Evolutionary conservation across 2,329 filamentous ascomycete species (phyloP), one percentile per base, ranked within the genome.

Genomic region (Ceratocystis eucalypticola): DNA sequence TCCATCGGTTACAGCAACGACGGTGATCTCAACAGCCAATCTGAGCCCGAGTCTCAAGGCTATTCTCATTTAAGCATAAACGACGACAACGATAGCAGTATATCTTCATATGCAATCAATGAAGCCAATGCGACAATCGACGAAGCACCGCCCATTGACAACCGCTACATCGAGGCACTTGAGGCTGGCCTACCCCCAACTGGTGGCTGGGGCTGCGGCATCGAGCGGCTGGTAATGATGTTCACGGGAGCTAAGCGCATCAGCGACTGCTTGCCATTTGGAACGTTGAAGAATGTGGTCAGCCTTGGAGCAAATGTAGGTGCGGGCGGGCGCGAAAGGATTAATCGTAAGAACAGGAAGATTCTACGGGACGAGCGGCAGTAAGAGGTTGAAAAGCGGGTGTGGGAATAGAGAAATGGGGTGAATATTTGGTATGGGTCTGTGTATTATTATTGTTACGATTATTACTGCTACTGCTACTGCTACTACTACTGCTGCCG

Each of bases 151-250:
- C 81, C 71, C 72, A 81, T 74, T 71, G 91, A 96, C 72, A 88
- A 95, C 76, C 88, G 84, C 71, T 99, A 96, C 72, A 78, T 96
- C 61, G 83, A 87, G 70, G 90, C 89, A 3, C 76, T 99, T 63
- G 90, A 96, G 74, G 91, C 89, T 77, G 94, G 91, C 0, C 77
- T 99, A 68, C 94, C 94, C n/a, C 91, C 94, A 0, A 99, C 94
- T 0, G 94, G 93, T 0, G 94, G 94, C 3, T 99, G 94, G 94
- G 94, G 94, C 1, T 95, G 91, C 71, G 94, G 94, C 1, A 79
- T 99, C 53, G 94, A 99, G 76, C 81, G 94, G 65, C 78, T 99
- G 64, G 88, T 91, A 46, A 99, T 99, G 94, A 77, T 96, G 62
- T 89, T 97, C 72, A 84, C 88, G 0, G 91, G 89, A 0, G 81